These are phyloP conservation scores for Chalara sp. DNA, from an alignment of 2,329 filamentous ascomycete genomes.

Conservation along the genomic window DNA sequence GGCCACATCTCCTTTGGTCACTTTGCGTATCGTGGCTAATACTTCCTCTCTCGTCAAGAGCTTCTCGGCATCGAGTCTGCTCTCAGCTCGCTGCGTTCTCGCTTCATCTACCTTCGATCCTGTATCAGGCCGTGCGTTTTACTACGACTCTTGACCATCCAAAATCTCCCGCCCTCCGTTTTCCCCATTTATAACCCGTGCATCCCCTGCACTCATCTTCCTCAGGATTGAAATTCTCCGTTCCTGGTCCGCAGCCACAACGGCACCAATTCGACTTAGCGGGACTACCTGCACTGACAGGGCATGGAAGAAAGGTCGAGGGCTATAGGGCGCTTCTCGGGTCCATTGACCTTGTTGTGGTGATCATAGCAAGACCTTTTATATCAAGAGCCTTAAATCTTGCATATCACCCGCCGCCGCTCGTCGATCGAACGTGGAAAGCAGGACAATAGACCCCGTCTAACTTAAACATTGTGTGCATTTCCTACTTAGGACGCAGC, in stretches of 20 bases:
- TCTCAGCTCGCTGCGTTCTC: not conserved
- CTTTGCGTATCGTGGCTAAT: slow-evolving; percentile 2
- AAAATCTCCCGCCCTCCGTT: slow-evolving; percentile 10
- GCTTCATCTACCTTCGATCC: slow-evolving; percentile 1
- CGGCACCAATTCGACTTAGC: slow-evolving; percentile 8
- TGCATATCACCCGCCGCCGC: slow-evolving; percentile 24
- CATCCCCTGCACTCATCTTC: slow-evolving; percentile 18
- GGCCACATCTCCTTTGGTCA: slow-evolving; percentile 13
- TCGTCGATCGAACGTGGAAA: slow-evolving; percentile 26
- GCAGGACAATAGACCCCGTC: slow-evolving; percentile 19
- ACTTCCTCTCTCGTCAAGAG: slow-evolving; percentile 15
- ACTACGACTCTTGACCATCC: slow-evolving; percentile 11
- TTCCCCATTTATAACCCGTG: slow-evolving; percentile 14
- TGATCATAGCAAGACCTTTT: slow-evolving; percentile 23
- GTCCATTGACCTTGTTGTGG: slow-evolving; percentile 22
- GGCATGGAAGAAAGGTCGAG: slow-evolving; percentile 16
- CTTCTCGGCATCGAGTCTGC: slow-evolving; percentile 5
- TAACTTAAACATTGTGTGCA: slow-evolving; percentile 11
- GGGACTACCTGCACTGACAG: slow-evolving; percentile 15
- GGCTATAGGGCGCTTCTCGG: slow-evolving; percentile 22
- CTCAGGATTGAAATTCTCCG: slow-evolving; percentile 15
- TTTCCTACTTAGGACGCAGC: slow-evolving; percentile 19
- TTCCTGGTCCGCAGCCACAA: slow-evolving; percentile 9
- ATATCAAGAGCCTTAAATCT: slow-evolving; percentile 22
- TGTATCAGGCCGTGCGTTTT: slow-evolving; percentile 13